Evolutionary conservation across 2,329 filamentous ascomycete genomes (phyloP), one percentile per base, ranked within the genome.

Genomic region (Lasiodiplodia gonubiensis): DNA sequence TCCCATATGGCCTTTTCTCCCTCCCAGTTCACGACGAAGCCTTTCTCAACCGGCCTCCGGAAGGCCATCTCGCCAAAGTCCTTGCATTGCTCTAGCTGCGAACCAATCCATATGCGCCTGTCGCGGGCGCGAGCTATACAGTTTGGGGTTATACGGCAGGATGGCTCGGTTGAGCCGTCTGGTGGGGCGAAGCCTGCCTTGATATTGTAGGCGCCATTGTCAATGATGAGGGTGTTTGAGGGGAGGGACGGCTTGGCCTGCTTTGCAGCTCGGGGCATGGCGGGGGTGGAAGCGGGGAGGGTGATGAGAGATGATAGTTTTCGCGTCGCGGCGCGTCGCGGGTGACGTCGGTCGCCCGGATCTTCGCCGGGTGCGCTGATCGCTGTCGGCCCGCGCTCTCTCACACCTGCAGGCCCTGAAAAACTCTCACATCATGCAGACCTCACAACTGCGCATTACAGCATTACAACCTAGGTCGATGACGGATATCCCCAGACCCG

Each of bases 21-120:
- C 79, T 99, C 95, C 95, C 95, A 99, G 76, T 94, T 97, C 69
- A 98, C 94, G 60, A 98, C 85, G 75, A 92, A 98, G 8, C 95
- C 95, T 79, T 94, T 96, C 79, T 99, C 95, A 1, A 98, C 92
- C 0, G 95, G 95, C 0, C 94, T 85, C 1, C 94, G 88, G 74
- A 97, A 97, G 10, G 88, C 86, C 23, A 96, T 88, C 77, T 97
- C 94, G 71, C 93, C 93, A 82, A 93, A 97, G 75, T 99, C 94
- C 70, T 86, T 89, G 78, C 94, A 96, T 68, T 88, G 85, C 10
- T 89, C 87, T 1, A 97, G 82, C 71, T 97, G 91, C 0, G 91
- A 89, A 16, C 88, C 94, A 69, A 97, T 86, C 74, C 95, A 97
- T 4, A 90, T 87, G 71, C 91, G 89, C 72, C 88, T 89, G 72